These are phyloP conservation scores for Citrullus mucosospermus DNA, from an alignment of 306 rosid genomes.

Conservation along the genomic window DNA sequence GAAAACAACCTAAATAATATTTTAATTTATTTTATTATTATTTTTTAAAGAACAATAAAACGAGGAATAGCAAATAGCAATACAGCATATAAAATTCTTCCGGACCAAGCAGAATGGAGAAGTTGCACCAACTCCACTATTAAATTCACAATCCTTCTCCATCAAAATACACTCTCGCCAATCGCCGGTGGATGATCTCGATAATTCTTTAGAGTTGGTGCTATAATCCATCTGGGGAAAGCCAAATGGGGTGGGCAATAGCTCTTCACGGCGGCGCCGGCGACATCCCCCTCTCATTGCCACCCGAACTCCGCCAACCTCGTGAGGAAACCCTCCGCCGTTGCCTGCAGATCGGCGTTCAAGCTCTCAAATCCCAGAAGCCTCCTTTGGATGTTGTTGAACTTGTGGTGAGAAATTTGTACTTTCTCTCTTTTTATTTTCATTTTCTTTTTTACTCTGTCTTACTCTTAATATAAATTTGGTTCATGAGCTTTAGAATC, in stretches of 20 bases:
- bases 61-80: no score
- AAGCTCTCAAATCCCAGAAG: slow-evolving; percentile 46
- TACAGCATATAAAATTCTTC: no score
- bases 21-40: no score
- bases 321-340: slow-evolving; percentile 69
- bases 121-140: not conserved
- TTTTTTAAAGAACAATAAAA: no score
- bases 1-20: no score
- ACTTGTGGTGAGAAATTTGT: slow-evolving; percentile 25
- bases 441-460: not conserved
- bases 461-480: no score
- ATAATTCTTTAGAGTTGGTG: not conserved
- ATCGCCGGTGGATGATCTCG: not conserved
- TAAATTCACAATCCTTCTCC: not conserved
- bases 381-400: slow-evolving; percentile 57
- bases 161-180: not conserved
- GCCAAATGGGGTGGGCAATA: slow-evolving; percentile 75
- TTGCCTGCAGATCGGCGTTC: slow-evolving; percentile 61
- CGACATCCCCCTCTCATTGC: slow-evolving; percentile 51
- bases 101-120: not conserved
- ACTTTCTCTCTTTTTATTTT: not conserved
- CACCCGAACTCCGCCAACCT: slow-evolving; percentile 48
- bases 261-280: slow-evolving; percentile 97
- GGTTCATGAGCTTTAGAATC: not conserved
- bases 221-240: no score